These are phyloP conservation scores for Pyrenophora teres DNA, from an alignment of 2,329 filamentous ascomycete species.

Conservation along the genomic window DNA sequence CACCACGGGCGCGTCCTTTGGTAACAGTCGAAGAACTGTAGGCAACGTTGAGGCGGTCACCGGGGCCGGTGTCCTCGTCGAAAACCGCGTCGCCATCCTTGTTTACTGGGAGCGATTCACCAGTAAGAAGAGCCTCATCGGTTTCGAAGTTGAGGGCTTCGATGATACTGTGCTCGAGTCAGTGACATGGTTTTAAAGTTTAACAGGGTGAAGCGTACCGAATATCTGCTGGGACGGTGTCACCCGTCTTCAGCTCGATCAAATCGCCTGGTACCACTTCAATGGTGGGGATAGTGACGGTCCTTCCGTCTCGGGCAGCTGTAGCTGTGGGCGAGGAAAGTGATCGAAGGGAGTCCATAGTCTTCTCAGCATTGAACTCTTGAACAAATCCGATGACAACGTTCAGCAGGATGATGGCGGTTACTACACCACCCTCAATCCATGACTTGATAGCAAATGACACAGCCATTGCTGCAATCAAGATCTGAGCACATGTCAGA, in stretches of 20 bases:
- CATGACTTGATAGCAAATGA: constrained; percentile 53
- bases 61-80: constrained; percentile 61
- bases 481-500: constrained; percentile 32
- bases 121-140: constrained; percentile 73
- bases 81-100: constrained; percentile 65
- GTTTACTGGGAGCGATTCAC: constrained; percentile 69
- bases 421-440: constrained; percentile 56
- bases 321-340: constrained; percentile 54
- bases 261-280: constrained; percentile 71
- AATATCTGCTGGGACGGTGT: constrained; percentile 72
- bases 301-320: constrained; percentile 59
- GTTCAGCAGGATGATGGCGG: constrained; percentile 53
- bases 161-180: constrained; percentile 44
- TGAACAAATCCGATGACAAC: constrained; percentile 54
- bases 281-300: constrained; percentile 58
- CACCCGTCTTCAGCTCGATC: constrained; percentile 65
- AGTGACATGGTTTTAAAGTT: not conserved
- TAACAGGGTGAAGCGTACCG: not conserved
- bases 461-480: constrained; percentile 54
- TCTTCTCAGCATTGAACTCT: constrained; percentile 56
- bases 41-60: constrained; percentile 70
- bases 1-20: constrained; percentile 69
- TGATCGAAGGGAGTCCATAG: constrained; percentile 55
- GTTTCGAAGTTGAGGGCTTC: constrained; percentile 75
- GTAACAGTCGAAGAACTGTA: constrained; percentile 69